These are phyloP conservation scores for Wickerhamiella bombiphila DNA, from an alignment of 805 yeast genomes.

Conservation along the genomic window DNA sequence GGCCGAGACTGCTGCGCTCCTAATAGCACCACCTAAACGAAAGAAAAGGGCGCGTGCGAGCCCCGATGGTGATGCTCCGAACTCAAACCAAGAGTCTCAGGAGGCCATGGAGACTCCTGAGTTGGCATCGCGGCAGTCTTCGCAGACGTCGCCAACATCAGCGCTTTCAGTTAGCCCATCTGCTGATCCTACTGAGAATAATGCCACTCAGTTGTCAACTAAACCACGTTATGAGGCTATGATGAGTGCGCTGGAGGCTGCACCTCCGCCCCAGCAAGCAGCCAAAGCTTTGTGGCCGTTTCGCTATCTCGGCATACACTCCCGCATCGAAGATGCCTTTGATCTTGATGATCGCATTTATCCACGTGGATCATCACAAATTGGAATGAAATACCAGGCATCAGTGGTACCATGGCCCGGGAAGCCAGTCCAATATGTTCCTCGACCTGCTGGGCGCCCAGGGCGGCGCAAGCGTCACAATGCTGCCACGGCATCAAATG, in stretches of 20 bases:
- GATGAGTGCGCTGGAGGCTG: background rate
- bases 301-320: slow-evolving; percentile 64
- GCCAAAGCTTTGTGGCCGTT: slow-evolving; percentile 56
- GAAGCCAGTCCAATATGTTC: slow-evolving; percentile 45
- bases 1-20: background rate
- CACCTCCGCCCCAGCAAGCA: background rate
- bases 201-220: background rate
- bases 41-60: background rate
- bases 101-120: slow-evolving; percentile 10
- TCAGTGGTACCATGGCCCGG: slow-evolving; percentile 48
- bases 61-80: background rate
- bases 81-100: slow-evolving; percentile 10
- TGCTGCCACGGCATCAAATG: slow-evolving; percentile 2
- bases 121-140: background rate
- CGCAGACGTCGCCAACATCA: too few species aligned
- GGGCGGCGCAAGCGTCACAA: slow-evolving; percentile 3
- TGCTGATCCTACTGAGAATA: background rate
- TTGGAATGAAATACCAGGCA: slow-evolving; percentile 58
- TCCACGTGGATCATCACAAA: slow-evolving; percentile 63
- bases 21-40: background rate
- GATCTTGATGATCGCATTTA: slow-evolving; percentile 66
- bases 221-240: background rate
- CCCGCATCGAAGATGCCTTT: slow-evolving; percentile 58
- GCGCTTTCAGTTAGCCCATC: too few species aligned
- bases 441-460: background rate